Conservation (phyloP, 1,284 basidiomycete genomes). For the Ceratobasidium sp. region DNA sequence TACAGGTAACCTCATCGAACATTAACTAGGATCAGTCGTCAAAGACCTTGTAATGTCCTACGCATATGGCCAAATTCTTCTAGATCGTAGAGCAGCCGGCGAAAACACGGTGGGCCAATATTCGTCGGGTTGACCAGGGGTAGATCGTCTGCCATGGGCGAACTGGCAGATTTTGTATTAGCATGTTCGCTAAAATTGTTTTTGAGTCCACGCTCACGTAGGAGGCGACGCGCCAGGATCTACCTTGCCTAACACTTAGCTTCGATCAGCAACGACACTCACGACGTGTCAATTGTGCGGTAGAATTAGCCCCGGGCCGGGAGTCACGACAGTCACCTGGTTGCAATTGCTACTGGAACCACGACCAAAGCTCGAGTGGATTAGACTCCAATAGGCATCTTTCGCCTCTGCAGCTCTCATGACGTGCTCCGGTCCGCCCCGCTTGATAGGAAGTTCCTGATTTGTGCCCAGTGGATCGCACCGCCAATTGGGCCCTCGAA, state of each 20-base stretch:
- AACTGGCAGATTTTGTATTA: background rate
- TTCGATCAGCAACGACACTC: background rate
- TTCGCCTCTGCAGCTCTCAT: background rate
- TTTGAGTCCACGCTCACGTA: background rate
- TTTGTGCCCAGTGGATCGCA: background rate
- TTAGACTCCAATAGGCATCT: background rate
- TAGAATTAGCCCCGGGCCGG: constrained; percentile 8
- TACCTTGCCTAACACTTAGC: background rate
- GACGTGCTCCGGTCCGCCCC: constrained; percentile 1
- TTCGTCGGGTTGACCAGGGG: background rate
- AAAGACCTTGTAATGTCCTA: background rate
- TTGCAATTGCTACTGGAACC: background rate
- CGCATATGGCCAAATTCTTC: background rate
- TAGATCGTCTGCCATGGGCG: background rate
- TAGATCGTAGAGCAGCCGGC: background rate
- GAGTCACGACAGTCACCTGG: constrained; percentile 14
- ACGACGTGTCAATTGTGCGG: background rate
- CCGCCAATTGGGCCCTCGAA: no score
- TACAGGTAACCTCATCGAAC: background rate
- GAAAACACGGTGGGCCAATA: background rate
- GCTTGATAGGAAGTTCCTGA: constrained; percentile 1
- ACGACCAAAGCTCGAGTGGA: background rate
- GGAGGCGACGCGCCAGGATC: background rate
- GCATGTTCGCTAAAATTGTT: constrained; percentile 1
- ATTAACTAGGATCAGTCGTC: background rate